Evolutionary conservation across 192 early-diverging fungal species (phyloP).

Genomic region (Spizellomyces sp.): DNA sequence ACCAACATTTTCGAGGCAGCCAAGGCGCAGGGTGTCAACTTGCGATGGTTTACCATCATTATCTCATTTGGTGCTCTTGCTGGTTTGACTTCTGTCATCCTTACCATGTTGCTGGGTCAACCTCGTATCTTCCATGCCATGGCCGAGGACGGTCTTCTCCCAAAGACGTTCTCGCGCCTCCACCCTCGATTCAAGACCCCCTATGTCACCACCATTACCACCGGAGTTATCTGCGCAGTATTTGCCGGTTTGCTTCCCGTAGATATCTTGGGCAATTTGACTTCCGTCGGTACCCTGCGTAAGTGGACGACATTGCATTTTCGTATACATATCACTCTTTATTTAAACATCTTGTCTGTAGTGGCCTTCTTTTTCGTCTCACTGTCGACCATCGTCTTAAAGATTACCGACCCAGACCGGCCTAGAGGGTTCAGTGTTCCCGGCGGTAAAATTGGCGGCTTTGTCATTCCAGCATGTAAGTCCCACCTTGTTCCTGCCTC

Average conservation of each 20-base stretch:
- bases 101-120: slow-evolving; percentile 76
- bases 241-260: slow-evolving; percentile 77
- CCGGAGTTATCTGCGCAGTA: slow-evolving; percentile 67
- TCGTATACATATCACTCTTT: background rate
- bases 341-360: background rate
- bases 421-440: slow-evolving; percentile 75
- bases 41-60: slow-evolving; percentile 73
- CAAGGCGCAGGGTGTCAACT: slow-evolving; percentile 34
- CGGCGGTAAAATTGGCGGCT: slow-evolving; percentile 59
- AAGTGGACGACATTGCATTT: background rate
- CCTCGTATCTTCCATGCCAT: slow-evolving; percentile 87
- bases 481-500: background rate
- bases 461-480: slow-evolving; percentile 53
- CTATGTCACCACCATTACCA: slow-evolving; percentile 67
- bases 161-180: slow-evolving; percentile 66
- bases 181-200: slow-evolving; percentile 77
- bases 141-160: slow-evolving; percentile 85
- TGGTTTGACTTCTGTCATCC: slow-evolving; percentile 80
- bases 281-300: slow-evolving; percentile 81
- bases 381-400: slow-evolving; percentile 72
- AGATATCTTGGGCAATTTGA: slow-evolving; percentile 81
- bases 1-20: slow-evolving; percentile 34
- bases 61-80: slow-evolving; percentile 77
- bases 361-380: slow-evolving; percentile 83
- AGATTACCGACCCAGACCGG: slow-evolving; percentile 64